Percentiles rank a stretch among this genome's conserved stretches.
Conservation (phyloP, 2,329 filamentous ascomycete genomes). For the Basipetospora sp. region DNA sequence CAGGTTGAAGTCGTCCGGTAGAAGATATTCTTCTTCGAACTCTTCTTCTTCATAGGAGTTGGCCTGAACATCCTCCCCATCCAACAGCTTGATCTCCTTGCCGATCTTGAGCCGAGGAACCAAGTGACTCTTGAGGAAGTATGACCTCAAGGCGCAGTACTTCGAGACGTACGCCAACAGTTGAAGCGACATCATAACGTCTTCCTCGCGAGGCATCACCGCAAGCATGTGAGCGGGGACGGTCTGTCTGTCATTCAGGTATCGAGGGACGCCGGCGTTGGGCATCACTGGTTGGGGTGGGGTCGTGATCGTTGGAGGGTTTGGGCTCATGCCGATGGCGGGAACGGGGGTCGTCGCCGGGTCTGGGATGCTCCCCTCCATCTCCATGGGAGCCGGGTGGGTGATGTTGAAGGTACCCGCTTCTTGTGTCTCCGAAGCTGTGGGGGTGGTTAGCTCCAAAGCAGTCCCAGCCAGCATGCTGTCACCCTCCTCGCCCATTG, state of each 20-base stretch:
- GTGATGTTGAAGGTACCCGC: slow-evolving; percentile 88
- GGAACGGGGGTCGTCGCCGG: slow-evolving; percentile 51
- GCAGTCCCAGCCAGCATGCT: slow-evolving; percentile 62
- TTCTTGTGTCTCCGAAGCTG: slow-evolving; percentile 72
- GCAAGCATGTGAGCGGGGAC: slow-evolving; percentile 63
- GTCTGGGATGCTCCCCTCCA: slow-evolving; percentile 70
- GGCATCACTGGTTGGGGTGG: slow-evolving; percentile 62
- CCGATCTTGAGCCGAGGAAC: slow-evolving; percentile 86
- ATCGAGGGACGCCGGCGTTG: slow-evolving; percentile 59
- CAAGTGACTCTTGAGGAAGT: slow-evolving; percentile 88
- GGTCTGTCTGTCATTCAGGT: slow-evolving; percentile 59
- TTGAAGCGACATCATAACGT: slow-evolving; percentile 94
- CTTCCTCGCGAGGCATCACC: slow-evolving; percentile 90
- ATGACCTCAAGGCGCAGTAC: slow-evolving; percentile 88
- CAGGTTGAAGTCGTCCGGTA: slow-evolving; percentile 93
- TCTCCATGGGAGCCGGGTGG: slow-evolving; percentile 67
- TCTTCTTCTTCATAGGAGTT: slow-evolving; percentile 41
- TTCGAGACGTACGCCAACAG: slow-evolving; percentile 95
- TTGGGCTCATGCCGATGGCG: slow-evolving; percentile 58
- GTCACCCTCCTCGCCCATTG: slow-evolving; percentile 59
- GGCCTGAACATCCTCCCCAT: slow-evolving; percentile 37
- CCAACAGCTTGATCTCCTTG: slow-evolving; percentile 65
- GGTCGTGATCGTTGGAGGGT: slow-evolving; percentile 53
- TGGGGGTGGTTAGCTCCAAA: slow-evolving; percentile 61
- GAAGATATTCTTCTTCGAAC: slow-evolving; percentile 71